Evolutionary conservation across 305 asterid species (phyloP), one percentile per base, ranked within the genome.

Genomic region (Solanum hybrid): DNA sequence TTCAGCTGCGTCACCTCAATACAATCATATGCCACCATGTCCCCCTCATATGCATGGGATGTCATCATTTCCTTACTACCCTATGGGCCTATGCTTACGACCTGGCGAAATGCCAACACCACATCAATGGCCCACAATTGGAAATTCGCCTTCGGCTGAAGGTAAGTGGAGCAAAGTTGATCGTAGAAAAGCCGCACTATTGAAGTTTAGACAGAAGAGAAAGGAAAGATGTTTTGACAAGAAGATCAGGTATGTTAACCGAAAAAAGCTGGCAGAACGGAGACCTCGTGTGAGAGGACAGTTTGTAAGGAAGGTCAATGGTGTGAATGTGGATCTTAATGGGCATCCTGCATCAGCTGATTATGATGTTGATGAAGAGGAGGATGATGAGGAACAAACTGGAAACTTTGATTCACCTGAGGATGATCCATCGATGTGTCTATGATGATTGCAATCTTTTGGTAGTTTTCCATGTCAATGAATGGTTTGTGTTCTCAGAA

Each of bases 211-310:
- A 90, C 98, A 95, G 92, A 98, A 96, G 91, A 93, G 99, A 73
- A 96, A 98, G 92, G 99, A 96, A 35, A 94, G 99, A 89, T 98
- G 99, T 88, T 98, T 96, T 91, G 98, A 96, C 94, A 96, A 98
- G 93, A 98, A 95, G 93, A 94, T 98, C 75, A 94, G 99, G 95
- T 98, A 98, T 88, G 98, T 93, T 72, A 98, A 96, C 81, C 85
- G 99, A 71, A 98, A 98, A 90, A 95, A 89, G 79, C 97, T 97
- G 42, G 99, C 99, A 27, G 99, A 97, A 35, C 94, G 98, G 76
- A 95, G 99, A 84, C 99, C 99, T 91, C 98, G 99, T 85, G 89
- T 96, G 87, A 93, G 94, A 91, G 99, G 99, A 87, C 99, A 96
- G 89, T 97, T 97, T 91, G 98, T 96, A 89, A 94, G 99, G 94